These are phyloP conservation scores for Capronia epimyces DNA, from an alignment of 2,329 filamentous ascomycete species.

Conservation along the genomic window DNA sequence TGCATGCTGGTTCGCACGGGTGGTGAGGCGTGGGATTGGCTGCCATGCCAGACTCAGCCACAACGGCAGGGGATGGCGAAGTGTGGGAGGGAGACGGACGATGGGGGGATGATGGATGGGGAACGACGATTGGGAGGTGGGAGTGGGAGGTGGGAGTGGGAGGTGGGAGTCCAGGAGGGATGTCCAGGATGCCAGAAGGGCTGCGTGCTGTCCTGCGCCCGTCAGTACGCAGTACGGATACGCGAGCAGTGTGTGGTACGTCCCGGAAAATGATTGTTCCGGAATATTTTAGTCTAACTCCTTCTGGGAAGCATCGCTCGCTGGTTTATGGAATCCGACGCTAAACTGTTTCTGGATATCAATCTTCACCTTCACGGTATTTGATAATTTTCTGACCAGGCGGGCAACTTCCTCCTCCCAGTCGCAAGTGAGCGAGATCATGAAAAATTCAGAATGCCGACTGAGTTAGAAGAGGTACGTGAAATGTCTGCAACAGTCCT, in stretches of 20 bases:
- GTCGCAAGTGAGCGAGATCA: too few relatives aligned
- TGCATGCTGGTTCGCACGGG: too few relatives aligned
- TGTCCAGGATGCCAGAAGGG: too few relatives aligned
- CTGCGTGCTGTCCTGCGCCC: too few relatives aligned
- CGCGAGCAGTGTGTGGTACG: too few relatives aligned
- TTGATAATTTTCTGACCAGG: neutral
- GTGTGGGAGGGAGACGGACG: neutral
- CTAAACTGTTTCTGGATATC: conserved; percentile 18
- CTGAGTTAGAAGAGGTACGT: conserved; percentile 68
- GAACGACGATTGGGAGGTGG: neutral
- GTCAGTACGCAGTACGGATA: too few relatives aligned
- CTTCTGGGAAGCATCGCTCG: neutral
- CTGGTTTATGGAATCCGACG: neutral
- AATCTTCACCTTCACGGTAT: conserved; percentile 2
- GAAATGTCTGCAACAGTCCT: neutral
- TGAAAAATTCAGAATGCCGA: conserved; percentile 55
- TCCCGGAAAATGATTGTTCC: neutral
- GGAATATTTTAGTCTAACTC: neutral
- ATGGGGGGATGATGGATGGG: neutral
- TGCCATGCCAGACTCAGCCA: too few relatives aligned
- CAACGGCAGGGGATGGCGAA: too few relatives aligned
- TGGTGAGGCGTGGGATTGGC: too few relatives aligned
- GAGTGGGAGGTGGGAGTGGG: neutral
- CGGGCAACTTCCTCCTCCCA: too few relatives aligned
- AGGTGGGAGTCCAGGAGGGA: too few relatives aligned